A percentile compares a stretch with the other conserved stretches of the same genome.
Evolutionary conservation across 2,329 filamentous ascomycete genomes (phyloP).

Genomic region (Nannizziopsis arthrosporioides): DNA sequence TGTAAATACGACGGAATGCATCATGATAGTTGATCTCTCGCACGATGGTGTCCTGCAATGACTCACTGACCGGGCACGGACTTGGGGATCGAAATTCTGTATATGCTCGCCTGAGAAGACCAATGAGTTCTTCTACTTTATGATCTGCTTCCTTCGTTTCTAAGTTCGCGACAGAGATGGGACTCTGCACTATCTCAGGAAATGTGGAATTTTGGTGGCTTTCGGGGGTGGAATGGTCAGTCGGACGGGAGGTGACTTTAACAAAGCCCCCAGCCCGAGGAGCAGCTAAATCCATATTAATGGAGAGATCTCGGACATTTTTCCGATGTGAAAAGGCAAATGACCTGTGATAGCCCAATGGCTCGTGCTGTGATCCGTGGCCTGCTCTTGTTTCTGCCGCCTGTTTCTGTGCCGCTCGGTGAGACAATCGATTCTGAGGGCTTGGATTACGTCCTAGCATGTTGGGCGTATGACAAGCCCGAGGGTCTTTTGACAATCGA

Average conservation of each 20-base stretch:
- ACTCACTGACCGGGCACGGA: slow-evolving; percentile 31
- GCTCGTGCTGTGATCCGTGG: neutral
- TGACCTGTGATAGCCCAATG: neutral
- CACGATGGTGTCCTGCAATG: slow-evolving; percentile 33
- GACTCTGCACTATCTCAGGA: slow-evolving; percentile 33
- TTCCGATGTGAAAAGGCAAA: slow-evolving; percentile 20
- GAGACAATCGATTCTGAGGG: neutral
- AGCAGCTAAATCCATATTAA: slow-evolving; percentile 30
- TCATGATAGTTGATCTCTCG: slow-evolving; percentile 37
- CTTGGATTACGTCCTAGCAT: neutral
- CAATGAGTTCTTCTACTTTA: slow-evolving; percentile 33
- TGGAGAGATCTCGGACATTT: slow-evolving; percentile 32
- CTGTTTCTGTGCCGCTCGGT: neutral
- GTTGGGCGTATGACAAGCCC: neutral
- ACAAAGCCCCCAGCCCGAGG: slow-evolving; percentile 18
- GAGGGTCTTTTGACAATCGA: neutral
- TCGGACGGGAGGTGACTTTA: slow-evolving; percentile 28
- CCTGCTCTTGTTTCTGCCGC: neutral
- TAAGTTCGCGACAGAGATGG: slow-evolving; percentile 23
- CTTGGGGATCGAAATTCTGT: slow-evolving; percentile 21
- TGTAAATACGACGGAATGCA: slow-evolving; percentile 24
- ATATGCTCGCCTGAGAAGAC: slow-evolving; percentile 31
- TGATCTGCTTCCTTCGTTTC: slow-evolving; percentile 21
- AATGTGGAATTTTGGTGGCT: slow-evolving; percentile 26
- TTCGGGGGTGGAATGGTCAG: slow-evolving; percentile 7